phyloP scores from a whole-genome alignment of 2,329 filamentous ascomycete species.

The Pestalotiopsis sp. region DNA sequence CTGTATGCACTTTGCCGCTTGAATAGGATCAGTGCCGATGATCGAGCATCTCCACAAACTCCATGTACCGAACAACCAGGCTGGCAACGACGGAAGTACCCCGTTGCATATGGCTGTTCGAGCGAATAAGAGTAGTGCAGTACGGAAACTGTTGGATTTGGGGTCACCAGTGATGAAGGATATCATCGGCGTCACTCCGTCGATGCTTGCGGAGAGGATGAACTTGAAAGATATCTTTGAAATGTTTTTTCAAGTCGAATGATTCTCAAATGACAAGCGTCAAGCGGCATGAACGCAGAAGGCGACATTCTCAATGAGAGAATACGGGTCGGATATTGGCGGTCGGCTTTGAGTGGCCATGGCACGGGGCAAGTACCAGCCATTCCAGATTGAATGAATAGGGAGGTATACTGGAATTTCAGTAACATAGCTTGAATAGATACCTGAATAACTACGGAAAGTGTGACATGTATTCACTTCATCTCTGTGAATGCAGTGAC shows the following conservation, averaged over 20 bases:
- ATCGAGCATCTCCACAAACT: background rate
- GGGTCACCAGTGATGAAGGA: background rate
- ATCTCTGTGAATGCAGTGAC: too few relatives aligned
- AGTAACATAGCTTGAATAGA: too few relatives aligned
- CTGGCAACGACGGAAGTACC: background rate
- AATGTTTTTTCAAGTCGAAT: background rate
- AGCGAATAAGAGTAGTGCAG: background rate
- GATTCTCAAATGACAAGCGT: too few relatives aligned
- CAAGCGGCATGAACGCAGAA: background rate
- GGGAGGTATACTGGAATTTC: too few relatives aligned
- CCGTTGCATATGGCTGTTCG: background rate
- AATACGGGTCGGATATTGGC: background rate
- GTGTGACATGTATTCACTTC: too few relatives aligned
- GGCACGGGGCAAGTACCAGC: too few relatives aligned
- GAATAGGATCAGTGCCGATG: background rate
- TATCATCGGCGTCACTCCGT: background rate
- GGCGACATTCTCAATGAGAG: background rate
- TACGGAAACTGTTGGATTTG: background rate
- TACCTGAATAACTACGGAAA: too few relatives aligned
- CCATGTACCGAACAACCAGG: background rate
- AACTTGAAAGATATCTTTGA: background rate
- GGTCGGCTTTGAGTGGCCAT: background rate
- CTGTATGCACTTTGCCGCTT: background rate
- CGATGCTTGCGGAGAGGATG: background rate
- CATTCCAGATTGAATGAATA: too few relatives aligned